Percentiles rank a stretch among this genome's conserved stretches.
Conservation (phyloP, 495 filamentous ascomycete species). For the Aspergillus incahuasiensis region DNA sequence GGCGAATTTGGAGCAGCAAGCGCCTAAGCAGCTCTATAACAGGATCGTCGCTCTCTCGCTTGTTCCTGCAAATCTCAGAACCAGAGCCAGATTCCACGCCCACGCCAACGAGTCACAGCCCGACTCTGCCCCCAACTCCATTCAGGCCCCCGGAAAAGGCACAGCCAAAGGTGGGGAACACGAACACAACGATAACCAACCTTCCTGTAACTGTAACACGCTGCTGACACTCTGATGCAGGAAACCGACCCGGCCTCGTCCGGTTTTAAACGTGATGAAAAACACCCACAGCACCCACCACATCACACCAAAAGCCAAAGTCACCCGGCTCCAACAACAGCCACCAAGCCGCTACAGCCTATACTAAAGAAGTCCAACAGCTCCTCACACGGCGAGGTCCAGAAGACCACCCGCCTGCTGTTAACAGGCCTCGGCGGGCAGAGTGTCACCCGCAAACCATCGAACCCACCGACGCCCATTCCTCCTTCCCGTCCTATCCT, state of each 20-base stretch:
- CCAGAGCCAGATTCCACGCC: neutral
- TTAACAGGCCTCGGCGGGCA: slow-evolving; percentile 25
- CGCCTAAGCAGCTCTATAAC: slow-evolving; percentile 24
- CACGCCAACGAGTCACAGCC: neutral
- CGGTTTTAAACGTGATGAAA: slow-evolving; percentile 3
- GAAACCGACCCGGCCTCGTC: slow-evolving; percentile 1
- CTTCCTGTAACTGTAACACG: neutral
- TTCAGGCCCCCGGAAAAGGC: slow-evolving; percentile 1
- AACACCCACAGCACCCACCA: slow-evolving; percentile 2
- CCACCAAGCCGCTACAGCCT: slow-evolving; percentile 24
- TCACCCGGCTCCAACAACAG: neutral
- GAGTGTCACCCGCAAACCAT: slow-evolving; percentile 31
- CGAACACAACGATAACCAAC: neutral
- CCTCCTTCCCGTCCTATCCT: slow-evolving; percentile 15
- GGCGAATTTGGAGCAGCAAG: slow-evolving; percentile 46
- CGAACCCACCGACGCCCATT: slow-evolving; percentile 25
- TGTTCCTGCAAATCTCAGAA: slow-evolving; percentile 43
- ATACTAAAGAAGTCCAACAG: slow-evolving; percentile 37
- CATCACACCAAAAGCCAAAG: neutral
- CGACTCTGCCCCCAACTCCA: neutral
- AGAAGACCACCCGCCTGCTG: slow-evolving; percentile 35
- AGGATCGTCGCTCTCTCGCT: slow-evolving; percentile 31
- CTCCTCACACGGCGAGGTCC: slow-evolving; percentile 19
- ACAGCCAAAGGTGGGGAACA: slow-evolving; percentile 1
- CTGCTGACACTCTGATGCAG: slow-evolving; percentile 3